Percentiles rank a stretch among this genome's conserved stretches.
Evolutionary conservation across 257 asterid genomes (phyloP).

Genomic region (Vinca minor): DNA sequence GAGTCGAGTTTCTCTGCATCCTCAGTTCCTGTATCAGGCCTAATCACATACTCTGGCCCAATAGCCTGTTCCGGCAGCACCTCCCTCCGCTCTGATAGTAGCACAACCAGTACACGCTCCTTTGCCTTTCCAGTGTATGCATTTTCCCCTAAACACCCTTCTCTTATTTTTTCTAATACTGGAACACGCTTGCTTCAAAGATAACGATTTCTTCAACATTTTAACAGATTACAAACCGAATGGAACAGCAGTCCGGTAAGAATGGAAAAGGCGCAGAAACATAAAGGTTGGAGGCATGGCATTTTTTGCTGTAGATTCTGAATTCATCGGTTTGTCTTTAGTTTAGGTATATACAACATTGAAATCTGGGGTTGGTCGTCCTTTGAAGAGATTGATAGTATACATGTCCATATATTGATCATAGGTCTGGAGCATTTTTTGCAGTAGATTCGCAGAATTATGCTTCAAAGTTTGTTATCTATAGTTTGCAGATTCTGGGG

Average conservation of each 20-base stretch:
- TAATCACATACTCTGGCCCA: conserved; percentile 56
- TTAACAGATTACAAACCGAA: conserved; percentile 68
- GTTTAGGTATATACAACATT: conserved; percentile 28
- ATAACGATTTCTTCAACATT: background rate
- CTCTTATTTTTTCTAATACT: background rate
- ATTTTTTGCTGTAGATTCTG: conserved; percentile 87
- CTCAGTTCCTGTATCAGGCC: conserved; percentile 34
- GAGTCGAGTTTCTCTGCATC: conserved; percentile 72
- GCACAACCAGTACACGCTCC: conserved; percentile 76
- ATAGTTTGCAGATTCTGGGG: conserved; percentile 16
- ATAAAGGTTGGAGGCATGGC: conserved; percentile 68
- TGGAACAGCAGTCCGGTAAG: conserved; percentile 97
- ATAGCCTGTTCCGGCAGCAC: conserved; percentile 58
- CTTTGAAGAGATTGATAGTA: conserved; percentile 18
- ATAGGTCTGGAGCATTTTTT: conserved; percentile 27
- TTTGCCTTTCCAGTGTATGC: conserved; percentile 83
- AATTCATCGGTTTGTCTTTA: conserved; percentile 24
- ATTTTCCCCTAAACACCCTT: background rate
- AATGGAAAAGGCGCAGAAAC: conserved; percentile 72
- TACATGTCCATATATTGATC: conserved; percentile 42
- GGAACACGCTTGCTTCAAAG: background rate
- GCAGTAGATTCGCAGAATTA: conserved; percentile 21
- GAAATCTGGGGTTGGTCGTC: conserved; percentile 10
- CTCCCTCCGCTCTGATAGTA: conserved; percentile 84
- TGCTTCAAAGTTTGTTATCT: conserved; percentile 27